Evolutionary conservation across 2,329 filamentous ascomycete genomes (phyloP).

Genomic region (Aspergillus cejpii): DNA sequence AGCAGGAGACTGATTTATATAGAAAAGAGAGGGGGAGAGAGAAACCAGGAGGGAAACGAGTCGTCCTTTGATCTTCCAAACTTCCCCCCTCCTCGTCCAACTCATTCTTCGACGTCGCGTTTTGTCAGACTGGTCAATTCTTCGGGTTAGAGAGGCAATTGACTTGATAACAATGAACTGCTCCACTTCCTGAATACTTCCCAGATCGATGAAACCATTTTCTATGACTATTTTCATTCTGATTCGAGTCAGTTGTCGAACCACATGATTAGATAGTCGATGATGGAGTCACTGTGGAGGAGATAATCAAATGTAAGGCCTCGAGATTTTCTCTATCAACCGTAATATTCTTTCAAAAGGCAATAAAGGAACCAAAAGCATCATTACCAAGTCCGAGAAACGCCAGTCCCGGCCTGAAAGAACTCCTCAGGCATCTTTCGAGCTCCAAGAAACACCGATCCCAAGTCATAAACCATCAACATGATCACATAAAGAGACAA

Average conservation of each 20-base stretch:
- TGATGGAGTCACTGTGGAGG: no score
- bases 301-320: no score
- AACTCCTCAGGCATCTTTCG: background rate
- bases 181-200: no score
- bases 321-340: background rate
- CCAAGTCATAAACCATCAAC: background rate
- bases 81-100: background rate
- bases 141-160: no score
- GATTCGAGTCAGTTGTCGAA: no score
- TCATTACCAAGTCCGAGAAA: background rate
- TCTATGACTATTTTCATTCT: no score
- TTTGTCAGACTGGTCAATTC: background rate
- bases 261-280: no score
- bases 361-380: background rate
- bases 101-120: background rate
- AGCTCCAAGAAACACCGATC: background rate
- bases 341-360: background rate
- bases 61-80: background rate
- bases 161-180: no score
- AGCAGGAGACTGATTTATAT: background rate
- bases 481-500: background rate
- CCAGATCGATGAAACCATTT: no score
- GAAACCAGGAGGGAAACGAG: constrained; percentile 11
- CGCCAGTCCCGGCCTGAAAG: background rate
- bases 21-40: constrained; percentile 2